phyloP scores from a whole-genome alignment of 2,329 filamentous ascomycete species.

The Neurospora crassa region DNA sequence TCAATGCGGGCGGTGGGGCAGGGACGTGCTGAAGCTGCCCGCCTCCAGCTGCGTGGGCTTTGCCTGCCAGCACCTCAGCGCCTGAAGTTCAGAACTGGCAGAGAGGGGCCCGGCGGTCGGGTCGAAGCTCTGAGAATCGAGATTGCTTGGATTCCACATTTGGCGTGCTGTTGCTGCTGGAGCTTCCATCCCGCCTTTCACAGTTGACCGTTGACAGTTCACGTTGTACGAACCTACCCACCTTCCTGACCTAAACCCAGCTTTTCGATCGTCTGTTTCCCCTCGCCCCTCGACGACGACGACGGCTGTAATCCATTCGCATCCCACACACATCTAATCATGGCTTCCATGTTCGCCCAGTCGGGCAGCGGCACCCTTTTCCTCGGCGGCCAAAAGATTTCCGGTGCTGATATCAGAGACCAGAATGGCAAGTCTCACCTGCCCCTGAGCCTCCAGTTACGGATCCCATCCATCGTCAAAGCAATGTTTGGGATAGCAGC shows the following conservation, averaged over 20 bases:
- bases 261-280: constrained; percentile 8
- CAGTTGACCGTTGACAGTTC: not conserved
- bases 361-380: constrained; percentile 93
- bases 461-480: constrained; percentile 1
- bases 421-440: constrained; percentile 63
- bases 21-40: constrained; percentile 13
- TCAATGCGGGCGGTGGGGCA: not conserved
- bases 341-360: constrained; percentile 96
- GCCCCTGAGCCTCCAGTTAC: not conserved
- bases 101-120: not conserved
- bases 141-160: constrained; percentile 15
- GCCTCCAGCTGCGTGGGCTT: constrained; percentile 3
- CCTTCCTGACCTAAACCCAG: constrained; percentile 1
- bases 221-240: not conserved
- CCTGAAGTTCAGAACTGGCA: not conserved
- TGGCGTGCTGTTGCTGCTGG: not conserved
- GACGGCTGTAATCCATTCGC: constrained; percentile 3
- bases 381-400: constrained; percentile 95
- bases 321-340: constrained; percentile 28
- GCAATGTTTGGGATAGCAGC: not conserved
- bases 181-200: constrained; percentile 10
- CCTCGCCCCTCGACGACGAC: constrained; percentile 1
- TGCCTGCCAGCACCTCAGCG: constrained; percentile 3
- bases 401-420: constrained; percentile 89
- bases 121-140: constrained; percentile 13